A percentile compares a stretch with the other conserved stretches of the same genome.
Conservation (phyloP, 257 asterid species). For the Solanum chmielewskii region DNA sequence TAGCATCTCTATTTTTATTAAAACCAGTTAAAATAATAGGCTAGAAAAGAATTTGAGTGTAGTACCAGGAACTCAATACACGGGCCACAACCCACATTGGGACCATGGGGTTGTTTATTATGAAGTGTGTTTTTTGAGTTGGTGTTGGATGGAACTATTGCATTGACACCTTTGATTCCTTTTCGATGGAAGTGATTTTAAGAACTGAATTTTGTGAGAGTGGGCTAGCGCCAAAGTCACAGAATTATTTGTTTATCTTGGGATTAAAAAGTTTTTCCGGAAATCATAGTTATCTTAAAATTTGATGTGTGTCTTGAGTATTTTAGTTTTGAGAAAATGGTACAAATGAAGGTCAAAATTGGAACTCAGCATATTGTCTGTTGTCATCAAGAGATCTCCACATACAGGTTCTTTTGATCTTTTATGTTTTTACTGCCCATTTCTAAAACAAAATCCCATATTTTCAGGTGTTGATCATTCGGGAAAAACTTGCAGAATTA, state of each 20-base stretch:
- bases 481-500: conserved; percentile 89
- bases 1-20: background rate
- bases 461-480: conserved; percentile 69
- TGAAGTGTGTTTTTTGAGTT: background rate
- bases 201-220: background rate
- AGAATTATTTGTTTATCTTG: background rate
- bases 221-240: background rate
- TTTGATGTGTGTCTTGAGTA: background rate
- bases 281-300: background rate
- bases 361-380: background rate
- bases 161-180: background rate
- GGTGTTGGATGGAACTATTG: background rate
- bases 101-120: background rate
- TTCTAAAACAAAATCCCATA: background rate
- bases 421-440: background rate
- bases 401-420: background rate
- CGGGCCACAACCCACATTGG: background rate
- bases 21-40: background rate
- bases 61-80: background rate
- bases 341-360: background rate
- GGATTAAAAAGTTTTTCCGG: background rate
- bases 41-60: background rate
- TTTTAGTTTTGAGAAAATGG: background rate
- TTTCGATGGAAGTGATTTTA: background rate
- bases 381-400: background rate